These are phyloP conservation scores for Petrea volubilis DNA, from an alignment of 257 asterid species.

Conservation along the genomic window DNA sequence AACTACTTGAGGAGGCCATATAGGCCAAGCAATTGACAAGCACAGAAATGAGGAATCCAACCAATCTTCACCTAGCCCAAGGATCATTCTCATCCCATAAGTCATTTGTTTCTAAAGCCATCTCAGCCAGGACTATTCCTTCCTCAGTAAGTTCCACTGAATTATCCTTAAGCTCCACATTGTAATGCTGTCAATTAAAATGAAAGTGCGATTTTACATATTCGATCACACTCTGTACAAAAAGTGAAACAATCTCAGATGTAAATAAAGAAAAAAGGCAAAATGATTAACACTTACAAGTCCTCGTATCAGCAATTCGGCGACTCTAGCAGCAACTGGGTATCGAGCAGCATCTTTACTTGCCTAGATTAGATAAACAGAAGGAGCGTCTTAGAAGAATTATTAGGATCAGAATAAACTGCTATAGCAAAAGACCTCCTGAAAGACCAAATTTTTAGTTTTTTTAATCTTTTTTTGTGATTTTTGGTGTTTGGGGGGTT, in stretches of 20 bases:
- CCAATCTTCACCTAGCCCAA: constrained; percentile 83
- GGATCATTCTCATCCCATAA: constrained; percentile 99
- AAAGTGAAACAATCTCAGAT: constrained; percentile 6
- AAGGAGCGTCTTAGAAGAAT: neutral
- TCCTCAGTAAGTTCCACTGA: constrained; percentile 96
- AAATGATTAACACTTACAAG: constrained; percentile 54
- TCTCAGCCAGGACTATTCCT: constrained; percentile 85
- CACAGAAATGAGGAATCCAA: constrained; percentile 12
- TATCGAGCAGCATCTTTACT: constrained; percentile 85
- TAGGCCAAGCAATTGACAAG: neutral
- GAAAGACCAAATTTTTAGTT: neutral
- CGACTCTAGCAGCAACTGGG: constrained; percentile 95
- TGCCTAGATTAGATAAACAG: constrained; percentile 49
- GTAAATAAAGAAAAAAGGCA: neutral
- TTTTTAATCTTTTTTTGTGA: neutral
- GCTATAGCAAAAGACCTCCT: constrained; percentile 31
- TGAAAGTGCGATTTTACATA: constrained; percentile 4
- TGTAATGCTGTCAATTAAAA: constrained; percentile 73
- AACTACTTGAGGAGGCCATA: neutral
- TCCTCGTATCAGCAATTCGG: constrained; percentile 76
- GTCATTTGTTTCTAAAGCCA: constrained; percentile 95
- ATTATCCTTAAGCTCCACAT: constrained; percentile 83
- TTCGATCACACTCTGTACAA: neutral
- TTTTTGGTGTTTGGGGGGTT: neutral
- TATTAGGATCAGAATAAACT: neutral